Base-by-base conservation (phyloP, 2,329 filamentous ascomycete genomes). In the Colletotrichum salicis region DNA sequence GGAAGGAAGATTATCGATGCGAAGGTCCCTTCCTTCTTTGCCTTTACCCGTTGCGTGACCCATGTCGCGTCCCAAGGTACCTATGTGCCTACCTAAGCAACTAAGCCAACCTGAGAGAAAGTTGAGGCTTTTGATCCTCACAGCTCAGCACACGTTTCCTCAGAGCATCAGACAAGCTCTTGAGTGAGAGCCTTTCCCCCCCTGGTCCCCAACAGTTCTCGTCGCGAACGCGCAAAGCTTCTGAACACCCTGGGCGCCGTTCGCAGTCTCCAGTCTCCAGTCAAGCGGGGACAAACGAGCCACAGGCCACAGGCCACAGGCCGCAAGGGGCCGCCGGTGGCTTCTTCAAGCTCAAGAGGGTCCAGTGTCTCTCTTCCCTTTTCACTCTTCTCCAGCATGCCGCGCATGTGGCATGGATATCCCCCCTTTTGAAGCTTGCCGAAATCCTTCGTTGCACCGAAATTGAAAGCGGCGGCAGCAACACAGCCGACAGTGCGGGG, bases 141-240 rank as follows among this genome's bases (percentile, higher is more conserved):
- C 41, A 11, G 8, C 33, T 71, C n/a, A 57, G 52, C 56, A 67
- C 63, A 67, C 55, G 63, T 67, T 60, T 59, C 64, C 64, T 71
- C 55, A 67, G 48, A 10, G 19, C 64, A 58, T 68, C 55, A 67
- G 56, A n/a, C 15, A 22, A 48, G 19, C 41, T 51, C 13, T 27
- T 24, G 51, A 29, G 5, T 29, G 27, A 29, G 27, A 24, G 45
- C 24, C 45, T 24, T 22, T 35, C 45, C 27, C n/a, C 60, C 22
- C 54, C 65, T 15, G 56, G 35, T 63, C 56, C 69, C 69, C 69
- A 71, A 71, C 69, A 68, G 29, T 71, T 71, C 63, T 69, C 29
- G 69, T 71, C 65, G 64, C 68, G 64, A 62, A 71, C 68, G 58
- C 58, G 68, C 41, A 68, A 55, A 71, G 68, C 68, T 71, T 58